Evolutionary conservation across 2,329 filamentous ascomycete species (phyloP).

Genomic region (Mycosphaerella sp.): DNA sequence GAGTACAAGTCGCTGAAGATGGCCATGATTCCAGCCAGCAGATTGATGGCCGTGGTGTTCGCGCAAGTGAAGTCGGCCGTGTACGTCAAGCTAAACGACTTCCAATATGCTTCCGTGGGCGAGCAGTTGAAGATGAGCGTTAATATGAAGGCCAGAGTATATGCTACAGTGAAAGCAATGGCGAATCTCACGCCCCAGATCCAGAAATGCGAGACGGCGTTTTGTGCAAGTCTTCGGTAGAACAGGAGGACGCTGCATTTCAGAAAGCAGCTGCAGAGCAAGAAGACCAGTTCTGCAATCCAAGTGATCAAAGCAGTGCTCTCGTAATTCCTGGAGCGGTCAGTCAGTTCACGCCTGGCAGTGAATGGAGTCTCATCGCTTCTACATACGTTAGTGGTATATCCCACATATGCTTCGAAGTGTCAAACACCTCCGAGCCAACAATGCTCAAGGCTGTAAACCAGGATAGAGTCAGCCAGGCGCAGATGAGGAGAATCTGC

Average conservation of each 20-base stretch:
- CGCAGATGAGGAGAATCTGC: slow-evolving; percentile 21
- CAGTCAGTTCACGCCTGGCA: neutral
- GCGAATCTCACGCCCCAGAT: slow-evolving; percentile 35
- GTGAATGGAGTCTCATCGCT: neutral
- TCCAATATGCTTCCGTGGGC: slow-evolving; percentile 40
- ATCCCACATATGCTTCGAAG: slow-evolving; percentile 38
- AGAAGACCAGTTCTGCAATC: slow-evolving; percentile 33
- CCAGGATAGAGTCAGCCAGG: slow-evolving; percentile 23
- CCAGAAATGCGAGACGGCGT: slow-evolving; percentile 34
- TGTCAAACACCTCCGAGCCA: slow-evolving; percentile 25
- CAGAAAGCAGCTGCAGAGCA: slow-evolving; percentile 31
- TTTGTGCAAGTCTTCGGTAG: slow-evolving; percentile 39
- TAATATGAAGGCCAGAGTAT: slow-evolving; percentile 36
- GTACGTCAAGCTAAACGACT: slow-evolving; percentile 34
- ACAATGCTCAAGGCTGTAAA: slow-evolving; percentile 23
- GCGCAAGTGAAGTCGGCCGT: slow-evolving; percentile 34
- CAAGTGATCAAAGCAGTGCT: slow-evolving; percentile 29
- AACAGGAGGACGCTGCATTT: slow-evolving; percentile 39
- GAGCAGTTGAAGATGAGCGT: slow-evolving; percentile 36
- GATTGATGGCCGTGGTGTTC: slow-evolving; percentile 36
- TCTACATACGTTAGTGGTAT: slow-evolving; percentile 19
- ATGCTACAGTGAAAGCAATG: slow-evolving; percentile 37
- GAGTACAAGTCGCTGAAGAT: slow-evolving; percentile 39
- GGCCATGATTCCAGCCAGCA: slow-evolving; percentile 37
- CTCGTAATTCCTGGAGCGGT: slow-evolving; percentile 2